Evolutionary conservation across 1,284 basidiomycete species (phyloP).

Genomic region (Inonotus obliquus): DNA sequence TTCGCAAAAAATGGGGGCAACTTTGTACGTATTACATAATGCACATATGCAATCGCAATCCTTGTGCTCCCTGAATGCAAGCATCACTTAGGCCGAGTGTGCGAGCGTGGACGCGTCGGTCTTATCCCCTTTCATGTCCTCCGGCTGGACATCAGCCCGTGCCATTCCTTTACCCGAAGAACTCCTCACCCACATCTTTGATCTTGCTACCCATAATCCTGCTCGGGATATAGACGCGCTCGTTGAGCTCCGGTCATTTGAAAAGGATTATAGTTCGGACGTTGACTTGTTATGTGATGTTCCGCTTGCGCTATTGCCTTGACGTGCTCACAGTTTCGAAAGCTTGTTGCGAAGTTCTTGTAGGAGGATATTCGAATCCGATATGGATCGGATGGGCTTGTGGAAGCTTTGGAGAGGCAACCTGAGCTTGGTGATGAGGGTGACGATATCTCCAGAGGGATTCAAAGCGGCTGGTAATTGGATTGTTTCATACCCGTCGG

Average conservation of each 20-base stretch:
- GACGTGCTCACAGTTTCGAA: not conserved
- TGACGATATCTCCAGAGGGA: not conserved
- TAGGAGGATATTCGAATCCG: conserved; percentile 8
- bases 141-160: not conserved
- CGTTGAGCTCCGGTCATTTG: not conserved
- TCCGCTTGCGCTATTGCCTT: not conserved
- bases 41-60: not conserved
- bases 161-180: conserved; percentile 4
- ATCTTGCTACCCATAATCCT: conserved; percentile 5
- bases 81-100: not conserved
- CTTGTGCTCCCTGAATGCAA: not conserved
- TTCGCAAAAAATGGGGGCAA: too few relatives aligned
- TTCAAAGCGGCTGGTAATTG: not conserved
- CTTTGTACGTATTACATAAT: not conserved
- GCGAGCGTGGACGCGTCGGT: not conserved
- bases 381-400: conserved; percentile 3
- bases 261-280: not conserved
- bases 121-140: not conserved
- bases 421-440: conserved; percentile 7
- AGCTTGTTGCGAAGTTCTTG: not conserved
- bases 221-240: not conserved
- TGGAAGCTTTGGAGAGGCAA: not conserved
- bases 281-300: not conserved
- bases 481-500: not conserved
- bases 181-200: conserved; percentile 6